Evolutionary conservation across 495 filamentous ascomycete species (phyloP).

Genomic region (Trichoderma gamsii): DNA sequence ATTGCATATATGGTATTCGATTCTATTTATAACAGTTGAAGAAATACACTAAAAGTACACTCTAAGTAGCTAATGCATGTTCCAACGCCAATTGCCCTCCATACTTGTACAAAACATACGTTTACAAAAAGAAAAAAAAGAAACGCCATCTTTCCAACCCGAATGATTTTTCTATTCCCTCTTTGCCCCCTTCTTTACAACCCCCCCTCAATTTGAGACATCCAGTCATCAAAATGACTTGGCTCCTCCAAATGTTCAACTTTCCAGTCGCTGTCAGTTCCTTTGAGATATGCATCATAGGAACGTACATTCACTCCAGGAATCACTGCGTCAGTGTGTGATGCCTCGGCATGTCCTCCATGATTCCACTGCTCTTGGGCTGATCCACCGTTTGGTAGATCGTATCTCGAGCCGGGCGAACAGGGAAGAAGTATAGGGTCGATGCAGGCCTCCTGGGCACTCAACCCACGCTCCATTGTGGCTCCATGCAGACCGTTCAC

Average conservation of each 20-base stretch:
- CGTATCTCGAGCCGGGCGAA: neutral
- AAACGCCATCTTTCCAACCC: too few species aligned
- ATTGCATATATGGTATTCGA: too few species aligned
- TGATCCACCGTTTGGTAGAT: neutral
- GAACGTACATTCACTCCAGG: neutral
- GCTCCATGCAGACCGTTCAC: neutral
- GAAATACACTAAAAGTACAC: too few species aligned
- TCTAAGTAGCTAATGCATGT: too few species aligned
- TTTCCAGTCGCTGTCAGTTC: neutral
- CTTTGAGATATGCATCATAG: constrained; percentile 1
- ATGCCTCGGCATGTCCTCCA: neutral
- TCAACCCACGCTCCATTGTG: neutral
- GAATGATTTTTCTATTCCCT: too few species aligned
- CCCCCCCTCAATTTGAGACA: neutral
- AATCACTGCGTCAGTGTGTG: neutral
- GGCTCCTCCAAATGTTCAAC: neutral
- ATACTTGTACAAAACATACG: too few species aligned
- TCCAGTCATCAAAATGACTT: neutral
- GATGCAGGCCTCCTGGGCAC: neutral
- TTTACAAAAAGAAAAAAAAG: too few species aligned
- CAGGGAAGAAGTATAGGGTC: neutral
- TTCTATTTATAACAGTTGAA: too few species aligned
- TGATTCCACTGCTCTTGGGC: neutral
- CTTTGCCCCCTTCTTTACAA: neutral
- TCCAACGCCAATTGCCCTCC: too few species aligned